Evolutionary conservation across 208 protist species (phyloP).

Genomic region (Crithidia sp.): DNA sequence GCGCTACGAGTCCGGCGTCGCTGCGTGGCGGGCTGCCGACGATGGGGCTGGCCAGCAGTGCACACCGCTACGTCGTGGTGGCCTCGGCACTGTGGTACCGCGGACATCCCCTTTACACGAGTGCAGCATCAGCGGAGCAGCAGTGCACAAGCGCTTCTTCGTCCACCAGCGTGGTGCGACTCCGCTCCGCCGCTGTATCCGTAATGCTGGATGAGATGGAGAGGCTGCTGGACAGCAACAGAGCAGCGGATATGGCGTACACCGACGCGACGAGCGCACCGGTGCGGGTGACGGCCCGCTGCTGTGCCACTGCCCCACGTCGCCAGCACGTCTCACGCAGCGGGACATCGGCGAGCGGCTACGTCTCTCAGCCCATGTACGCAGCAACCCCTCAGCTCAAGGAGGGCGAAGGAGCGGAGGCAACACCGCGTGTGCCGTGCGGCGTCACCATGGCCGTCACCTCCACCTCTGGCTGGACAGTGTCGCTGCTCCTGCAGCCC

Average conservation of each 20-base stretch:
- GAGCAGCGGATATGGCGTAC: conserved; percentile 1
- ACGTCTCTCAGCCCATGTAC: conserved; percentile 9
- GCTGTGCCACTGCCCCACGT: neutral
- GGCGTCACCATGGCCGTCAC: conserved; percentile 42
- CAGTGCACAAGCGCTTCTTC: neutral
- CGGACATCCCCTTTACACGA: conserved; percentile 35
- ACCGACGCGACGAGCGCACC: neutral
- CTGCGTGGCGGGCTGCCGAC: conserved; percentile 40
- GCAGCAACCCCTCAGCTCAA: too few relatives aligned
- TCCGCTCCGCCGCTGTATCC: conserved; percentile 51
- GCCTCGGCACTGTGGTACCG: conserved; percentile 39
- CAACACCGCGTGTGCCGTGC: neutral
- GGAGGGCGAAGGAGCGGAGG: too few relatives aligned
- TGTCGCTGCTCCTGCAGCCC: conserved; percentile 48
- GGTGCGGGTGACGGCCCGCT: conserved; percentile 16
- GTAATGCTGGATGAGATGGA: conserved; percentile 32
- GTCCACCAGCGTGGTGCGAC: conserved; percentile 32
- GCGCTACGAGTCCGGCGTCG: conserved; percentile 32
- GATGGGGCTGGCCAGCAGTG: conserved; percentile 26
- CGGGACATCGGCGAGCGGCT: conserved; percentile 10
- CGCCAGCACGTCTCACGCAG: neutral
- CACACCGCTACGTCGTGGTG: conserved; percentile 18
- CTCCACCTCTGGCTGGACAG: conserved; percentile 52
- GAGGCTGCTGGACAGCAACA: neutral
- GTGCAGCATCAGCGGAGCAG: neutral